Percentiles rank a stretch among this genome's conserved stretches.
Evolutionary conservation across 2,329 filamentous ascomycete genomes (phyloP).

Genomic region (Hypoxylon sp.): DNA sequence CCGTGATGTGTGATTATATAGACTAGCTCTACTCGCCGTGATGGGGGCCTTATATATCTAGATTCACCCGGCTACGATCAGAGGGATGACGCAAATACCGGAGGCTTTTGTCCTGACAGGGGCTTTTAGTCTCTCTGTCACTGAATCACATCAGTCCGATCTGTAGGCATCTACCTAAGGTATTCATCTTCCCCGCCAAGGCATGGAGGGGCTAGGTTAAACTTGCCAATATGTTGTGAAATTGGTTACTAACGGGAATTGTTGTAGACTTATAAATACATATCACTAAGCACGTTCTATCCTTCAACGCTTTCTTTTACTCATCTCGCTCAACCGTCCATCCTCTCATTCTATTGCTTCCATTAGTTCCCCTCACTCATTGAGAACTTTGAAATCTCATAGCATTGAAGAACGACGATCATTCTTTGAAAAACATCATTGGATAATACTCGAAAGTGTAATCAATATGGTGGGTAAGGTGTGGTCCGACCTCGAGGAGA

Average conservation of each 20-base stretch:
- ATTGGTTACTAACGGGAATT: background rate
- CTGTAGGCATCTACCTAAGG: background rate
- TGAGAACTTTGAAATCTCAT: background rate
- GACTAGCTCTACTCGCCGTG: background rate
- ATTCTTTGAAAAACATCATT: constrained; percentile 2
- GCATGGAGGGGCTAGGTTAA: background rate
- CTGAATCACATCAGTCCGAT: background rate
- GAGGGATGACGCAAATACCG: background rate
- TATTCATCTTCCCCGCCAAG: background rate
- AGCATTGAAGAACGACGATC: constrained; percentile 1
- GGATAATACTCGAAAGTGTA: background rate
- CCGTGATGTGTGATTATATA: background rate
- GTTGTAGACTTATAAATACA: background rate
- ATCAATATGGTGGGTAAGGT: constrained; percentile 62
- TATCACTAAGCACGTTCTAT: constrained; percentile 6
- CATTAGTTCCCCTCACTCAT: background rate
- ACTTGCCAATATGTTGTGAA: background rate
- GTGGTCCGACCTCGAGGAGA: constrained; percentile 64
- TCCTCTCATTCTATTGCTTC: background rate
- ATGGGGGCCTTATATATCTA: background rate
- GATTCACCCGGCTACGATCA: background rate
- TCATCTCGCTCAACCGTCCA: background rate
- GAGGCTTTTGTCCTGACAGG: background rate
- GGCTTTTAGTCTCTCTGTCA: background rate
- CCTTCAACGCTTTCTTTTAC: constrained; percentile 1